Conservation (phyloP, 257 asterid genomes). For the Vinca minor region DNA sequence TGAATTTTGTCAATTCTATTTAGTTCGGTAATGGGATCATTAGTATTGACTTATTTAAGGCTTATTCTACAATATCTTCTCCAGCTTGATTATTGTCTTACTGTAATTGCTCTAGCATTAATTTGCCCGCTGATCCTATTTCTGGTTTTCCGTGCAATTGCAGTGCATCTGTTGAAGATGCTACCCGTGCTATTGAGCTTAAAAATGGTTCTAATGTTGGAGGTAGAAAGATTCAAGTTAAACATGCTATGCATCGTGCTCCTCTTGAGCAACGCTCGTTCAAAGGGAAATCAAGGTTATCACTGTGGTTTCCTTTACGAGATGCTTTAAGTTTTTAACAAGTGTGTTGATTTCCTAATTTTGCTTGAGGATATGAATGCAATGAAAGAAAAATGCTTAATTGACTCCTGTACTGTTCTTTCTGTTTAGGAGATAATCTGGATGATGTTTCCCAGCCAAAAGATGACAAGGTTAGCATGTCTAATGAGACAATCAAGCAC, state of each 20-base stretch:
- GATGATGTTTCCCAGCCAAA: constrained; percentile 33
- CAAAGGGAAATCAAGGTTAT: constrained; percentile 61
- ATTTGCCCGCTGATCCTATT: background rate
- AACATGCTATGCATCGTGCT: constrained; percentile 80
- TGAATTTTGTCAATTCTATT: background rate
- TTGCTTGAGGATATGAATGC: background rate
- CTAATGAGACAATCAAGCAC: constrained; percentile 25
- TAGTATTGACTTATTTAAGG: background rate
- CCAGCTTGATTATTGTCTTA: background rate
- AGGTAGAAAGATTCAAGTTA: constrained; percentile 73
- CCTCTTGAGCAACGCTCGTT: constrained; percentile 71
- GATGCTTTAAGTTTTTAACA: background rate
- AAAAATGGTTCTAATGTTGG: constrained; percentile 69
- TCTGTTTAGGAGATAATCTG: constrained; percentile 17
- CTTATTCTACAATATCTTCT: background rate
- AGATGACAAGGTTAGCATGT: constrained; percentile 20
- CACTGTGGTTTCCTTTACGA: background rate
- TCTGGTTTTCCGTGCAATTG: constrained; percentile 12
- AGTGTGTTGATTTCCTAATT: background rate
- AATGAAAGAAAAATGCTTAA: background rate
- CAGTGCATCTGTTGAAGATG: constrained; percentile 80
- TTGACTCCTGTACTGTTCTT: background rate
- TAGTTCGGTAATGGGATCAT: background rate
- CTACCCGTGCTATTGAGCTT: constrained; percentile 73
- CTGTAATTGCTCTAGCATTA: background rate